Conservation (phyloP, 1,284 basidiomycete species). For the Athelia psychrophila region DNA sequence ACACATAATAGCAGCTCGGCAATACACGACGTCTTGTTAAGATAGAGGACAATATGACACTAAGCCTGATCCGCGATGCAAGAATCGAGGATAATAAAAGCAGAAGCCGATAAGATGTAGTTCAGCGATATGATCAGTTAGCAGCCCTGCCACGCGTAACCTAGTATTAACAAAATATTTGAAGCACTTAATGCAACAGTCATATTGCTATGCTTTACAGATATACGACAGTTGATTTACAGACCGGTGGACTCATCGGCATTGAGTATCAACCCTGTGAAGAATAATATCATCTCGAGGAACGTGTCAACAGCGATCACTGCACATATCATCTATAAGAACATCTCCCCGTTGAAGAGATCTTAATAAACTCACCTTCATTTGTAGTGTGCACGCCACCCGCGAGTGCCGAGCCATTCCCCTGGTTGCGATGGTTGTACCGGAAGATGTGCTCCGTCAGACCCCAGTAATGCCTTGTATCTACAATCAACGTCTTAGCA, state of each 20-base stretch:
- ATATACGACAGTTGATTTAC: neutral
- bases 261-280: conserved; percentile 12
- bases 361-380: conserved; percentile 25
- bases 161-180: too few relatives aligned
- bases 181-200: too few relatives aligned
- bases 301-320: conserved; percentile 7
- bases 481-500: conserved; percentile 19
- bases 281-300: conserved; percentile 14
- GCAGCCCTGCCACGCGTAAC: too few relatives aligned
- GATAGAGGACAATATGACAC: too few relatives aligned
- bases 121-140: too few relatives aligned
- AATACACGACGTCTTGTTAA: too few relatives aligned
- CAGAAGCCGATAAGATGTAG: too few relatives aligned
- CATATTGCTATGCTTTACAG: too few relatives aligned
- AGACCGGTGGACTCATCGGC: conserved; percentile 7
- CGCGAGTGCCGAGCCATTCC: conserved; percentile 23
- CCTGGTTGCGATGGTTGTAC: conserved; percentile 26
- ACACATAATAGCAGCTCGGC: too few relatives aligned
- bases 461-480: conserved; percentile 42
- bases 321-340: conserved; percentile 6
- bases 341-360: neutral
- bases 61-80: too few relatives aligned
- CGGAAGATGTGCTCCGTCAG: conserved; percentile 45
- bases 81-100: too few relatives aligned
- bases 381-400: conserved; percentile 50